Evolutionary conservation across 805 yeast genomes (phyloP).

Genomic region (Metschnikowia lachancei): DNA sequence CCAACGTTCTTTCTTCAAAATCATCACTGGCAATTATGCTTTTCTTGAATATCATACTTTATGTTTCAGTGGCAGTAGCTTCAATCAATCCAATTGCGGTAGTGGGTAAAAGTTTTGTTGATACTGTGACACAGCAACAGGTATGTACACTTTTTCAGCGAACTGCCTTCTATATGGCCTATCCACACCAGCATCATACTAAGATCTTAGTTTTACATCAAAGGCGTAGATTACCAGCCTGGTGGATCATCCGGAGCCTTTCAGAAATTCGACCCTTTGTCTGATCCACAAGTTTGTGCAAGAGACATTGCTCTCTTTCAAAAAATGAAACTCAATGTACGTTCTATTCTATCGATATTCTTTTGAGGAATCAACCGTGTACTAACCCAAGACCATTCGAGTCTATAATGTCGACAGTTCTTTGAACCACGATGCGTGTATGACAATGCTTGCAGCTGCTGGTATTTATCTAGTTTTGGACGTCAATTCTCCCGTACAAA

Average conservation of each 20-base stretch:
- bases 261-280: conserved; percentile 64
- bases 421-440: conserved; percentile 81
- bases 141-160: conserved; percentile 34
- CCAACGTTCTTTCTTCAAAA: conserved; percentile 1
- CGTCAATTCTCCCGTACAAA: conserved; percentile 80
- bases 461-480: conserved; percentile 91
- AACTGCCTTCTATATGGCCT: not conserved
- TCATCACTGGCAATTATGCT: conserved; percentile 6
- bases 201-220: conserved; percentile 57
- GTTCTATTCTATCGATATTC: conserved; percentile 12
- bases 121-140: conserved; percentile 70
- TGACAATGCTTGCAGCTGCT: conserved; percentile 86
- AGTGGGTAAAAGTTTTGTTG: conserved; percentile 69
- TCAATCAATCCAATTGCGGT: conserved; percentile 58
- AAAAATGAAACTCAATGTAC: conserved; percentile 71
- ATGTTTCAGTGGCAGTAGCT: conserved; percentile 2
- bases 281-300: conserved; percentile 69
- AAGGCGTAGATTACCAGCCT: conserved; percentile 94
- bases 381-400: conserved; percentile 57
- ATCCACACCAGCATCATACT: not conserved
- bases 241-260: conserved; percentile 84
- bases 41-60: conserved; percentile 1
- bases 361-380: not conserved
- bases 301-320: conserved; percentile 82
- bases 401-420: conserved; percentile 84